Evolutionary conservation across 805 yeast genomes (phyloP).

Genomic region (Barnettozyma wickerhamii): DNA sequence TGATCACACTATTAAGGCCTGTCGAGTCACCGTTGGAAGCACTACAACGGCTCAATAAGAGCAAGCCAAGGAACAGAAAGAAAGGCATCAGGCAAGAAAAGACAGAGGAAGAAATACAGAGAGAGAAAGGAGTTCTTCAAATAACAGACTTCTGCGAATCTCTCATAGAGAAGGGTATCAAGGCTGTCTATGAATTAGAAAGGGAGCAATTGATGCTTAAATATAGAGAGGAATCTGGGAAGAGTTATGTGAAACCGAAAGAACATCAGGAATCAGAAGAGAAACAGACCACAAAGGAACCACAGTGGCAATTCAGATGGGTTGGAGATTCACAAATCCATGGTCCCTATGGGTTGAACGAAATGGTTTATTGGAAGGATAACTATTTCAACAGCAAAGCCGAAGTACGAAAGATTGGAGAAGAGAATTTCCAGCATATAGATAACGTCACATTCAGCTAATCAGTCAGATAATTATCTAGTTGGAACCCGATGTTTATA

Average conservation of each 20-base stretch:
- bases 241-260: slow-evolving; percentile 17
- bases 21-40: slow-evolving; percentile 60
- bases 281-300: slow-evolving; percentile 19
- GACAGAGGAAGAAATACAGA: slow-evolving; percentile 14
- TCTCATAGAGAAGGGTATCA: slow-evolving; percentile 38
- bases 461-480: slow-evolving; percentile 55
- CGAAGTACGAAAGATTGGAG: slow-evolving; percentile 31
- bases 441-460: slow-evolving; percentile 1
- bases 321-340: slow-evolving; percentile 36
- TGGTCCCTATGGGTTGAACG: slow-evolving; percentile 47
- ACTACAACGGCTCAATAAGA: slow-evolving; percentile 36
- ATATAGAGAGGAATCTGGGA: slow-evolving; percentile 41
- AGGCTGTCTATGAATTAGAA: slow-evolving; percentile 46
- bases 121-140: slow-evolving; percentile 25
- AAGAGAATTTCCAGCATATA: slow-evolving; percentile 14
- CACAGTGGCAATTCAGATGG: slow-evolving; percentile 50
- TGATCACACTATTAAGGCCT: slow-evolving; percentile 48
- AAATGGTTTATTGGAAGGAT: slow-evolving; percentile 46
- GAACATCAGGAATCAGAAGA: slow-evolving; percentile 10
- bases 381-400: slow-evolving; percentile 45
- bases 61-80: slow-evolving; percentile 19
- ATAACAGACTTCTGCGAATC: slow-evolving; percentile 48
- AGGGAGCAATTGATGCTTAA: slow-evolving; percentile 51
- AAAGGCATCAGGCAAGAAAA: slow-evolving; percentile 11
- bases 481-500: slow-evolving; percentile 57